Evolutionary conservation across 331 rosid species (phyloP), one percentile per base, ranked within the genome.

Genomic region (Pyracantha coccinea): DNA sequence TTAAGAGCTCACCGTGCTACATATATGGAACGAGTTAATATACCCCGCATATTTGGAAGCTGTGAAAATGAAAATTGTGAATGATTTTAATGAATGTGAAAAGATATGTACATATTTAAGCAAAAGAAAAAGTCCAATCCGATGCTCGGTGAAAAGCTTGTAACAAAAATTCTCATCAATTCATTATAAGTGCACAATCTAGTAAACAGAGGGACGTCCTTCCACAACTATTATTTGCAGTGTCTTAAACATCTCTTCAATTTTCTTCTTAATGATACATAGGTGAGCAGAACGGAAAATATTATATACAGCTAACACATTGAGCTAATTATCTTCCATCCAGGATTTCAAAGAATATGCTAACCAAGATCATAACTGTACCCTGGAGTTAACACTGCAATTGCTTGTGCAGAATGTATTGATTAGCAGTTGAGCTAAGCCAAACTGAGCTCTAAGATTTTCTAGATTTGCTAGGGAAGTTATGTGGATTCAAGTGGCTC

Each of bases 1-100:
- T 73, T 27, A 33, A 35, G 76, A 75, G 83, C 86, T 86, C 79
- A 94, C 99, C 85, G 99, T 90, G 90, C 97, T 92, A 83, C 97
- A 80, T 78, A 94, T 82, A 82, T 94, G 84, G 87, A 92, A 95
- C 41, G 99, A 87, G 80, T 81, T 84, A 68, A 94, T 89, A 72
- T 94, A 94, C 52, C 99, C 99, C 6, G 99, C 97, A 77, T 90
- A 94, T 80, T 94, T 94, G 64, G 99, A 94, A 80, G 99, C 99
- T 94, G 97, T 65, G 77, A 54, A 75, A 78, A 73, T 17, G 70
- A 25, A 41, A 45, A 38, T 3, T 29, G 32, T 38, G 54, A 71
- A 72, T 62, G 44, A 33, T 47, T 25, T 10, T 12, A 38, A 69
- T 62, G 74, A 66, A 38, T 35, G 62, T 57, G 7, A 73, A 71